Conservation (phyloP, 1,139 yeast species). For the Geotrichum fermentans region DNA sequence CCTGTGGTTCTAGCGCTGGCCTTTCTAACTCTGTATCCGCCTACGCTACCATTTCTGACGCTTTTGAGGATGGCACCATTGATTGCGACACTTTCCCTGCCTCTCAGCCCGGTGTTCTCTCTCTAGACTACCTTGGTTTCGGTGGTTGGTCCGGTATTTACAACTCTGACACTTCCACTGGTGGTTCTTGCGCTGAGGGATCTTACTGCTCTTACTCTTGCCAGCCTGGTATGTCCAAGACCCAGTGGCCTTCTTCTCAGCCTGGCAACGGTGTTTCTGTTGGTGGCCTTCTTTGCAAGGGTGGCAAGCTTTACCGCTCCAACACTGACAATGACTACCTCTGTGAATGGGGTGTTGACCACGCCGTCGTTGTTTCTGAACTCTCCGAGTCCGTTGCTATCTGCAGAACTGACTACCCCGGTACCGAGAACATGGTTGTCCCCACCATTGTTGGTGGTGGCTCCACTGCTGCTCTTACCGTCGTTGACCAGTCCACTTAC, state of each 20-base stretch:
- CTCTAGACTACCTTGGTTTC: slow-evolving; percentile 71
- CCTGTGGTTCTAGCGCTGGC: slow-evolving; percentile 31
- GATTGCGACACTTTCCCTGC: slow-evolving; percentile 77
- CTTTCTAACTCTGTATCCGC: slow-evolving; percentile 51
- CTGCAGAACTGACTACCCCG: slow-evolving; percentile 98
- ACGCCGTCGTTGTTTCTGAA: slow-evolving; percentile 66
- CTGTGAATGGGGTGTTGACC: slow-evolving; percentile 77
- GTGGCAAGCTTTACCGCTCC: slow-evolving; percentile 74
- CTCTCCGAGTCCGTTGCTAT: slow-evolving; percentile 66
- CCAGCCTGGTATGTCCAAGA: slow-evolving; percentile 93
- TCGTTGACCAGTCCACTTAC: slow-evolving; percentile 71
- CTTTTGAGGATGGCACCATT: slow-evolving; percentile 76
- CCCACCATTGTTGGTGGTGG: slow-evolving; percentile 83
- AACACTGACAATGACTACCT: slow-evolving; percentile 58
- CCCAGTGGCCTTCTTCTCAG: slow-evolving; percentile 89
- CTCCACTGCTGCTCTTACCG: slow-evolving; percentile 59
- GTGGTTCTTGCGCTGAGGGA: slow-evolving; percentile 71
- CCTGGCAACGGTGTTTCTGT: slow-evolving; percentile 83
- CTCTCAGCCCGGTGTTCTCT: slow-evolving; percentile 77
- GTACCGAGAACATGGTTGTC: slow-evolving; percentile 95
- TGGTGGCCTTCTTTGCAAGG: slow-evolving; percentile 80
- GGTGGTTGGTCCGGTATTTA: slow-evolving; percentile 93
- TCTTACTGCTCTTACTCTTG: slow-evolving; percentile 95
- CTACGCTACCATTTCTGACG: slow-evolving; percentile 49
- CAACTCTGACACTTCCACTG: slow-evolving; percentile 53